Evolutionary conservation across 176 grass and related monocot genomes (phyloP), one percentile per base, ranked within the genome.

Genomic region (Musa troglodytarum): DNA sequence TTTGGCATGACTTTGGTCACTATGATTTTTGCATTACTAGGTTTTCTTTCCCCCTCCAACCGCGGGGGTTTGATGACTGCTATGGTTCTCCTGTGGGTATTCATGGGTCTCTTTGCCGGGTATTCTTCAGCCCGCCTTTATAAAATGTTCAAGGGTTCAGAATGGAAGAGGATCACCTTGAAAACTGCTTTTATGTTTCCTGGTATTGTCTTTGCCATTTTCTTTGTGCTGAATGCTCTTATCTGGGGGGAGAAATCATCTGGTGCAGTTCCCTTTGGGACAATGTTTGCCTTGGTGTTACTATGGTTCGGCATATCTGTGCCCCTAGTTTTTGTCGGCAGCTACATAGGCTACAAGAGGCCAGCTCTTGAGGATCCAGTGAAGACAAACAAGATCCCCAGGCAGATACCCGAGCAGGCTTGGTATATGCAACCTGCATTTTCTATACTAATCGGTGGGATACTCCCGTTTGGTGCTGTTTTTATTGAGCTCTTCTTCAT

Each of bases 401-500:
- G 84, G 68, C 90, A 92, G 86, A 84, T 92, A 77, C 90, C 90
- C n/a, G 84, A 92, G 78, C 83, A 88, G 73, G 83, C 86, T 72
- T 92, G 90, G 90, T 89, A 92, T 57, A 74, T 88, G 63, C 81
- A 92, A 56, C 90, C 90, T 62, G 84, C 79, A 74, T 92, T 92
- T 75, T 83, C 86, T 9, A 82, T 88, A 82, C 73, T 92, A 70
- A 85, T 85, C 43, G 90, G 90, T 71, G 86, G 90, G 50, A 84
- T 86, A 74, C 73, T 92, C 64, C 90, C 90, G 75, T 92, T 92
- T 82, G 84, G 86, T 21, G 84, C 86, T 55, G 86, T 92, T 25
- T 92, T 92, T 69, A 88, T 92, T 70, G 86, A 92, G 90, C 90
- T 92, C 63, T 92, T 92, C 81, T 92, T 92, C 67, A 92, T 92